Evolutionary conservation across 164 flowering plant genomes (phyloP), one percentile per base, ranked within the genome.

Genomic region (Santalum album): DNA sequence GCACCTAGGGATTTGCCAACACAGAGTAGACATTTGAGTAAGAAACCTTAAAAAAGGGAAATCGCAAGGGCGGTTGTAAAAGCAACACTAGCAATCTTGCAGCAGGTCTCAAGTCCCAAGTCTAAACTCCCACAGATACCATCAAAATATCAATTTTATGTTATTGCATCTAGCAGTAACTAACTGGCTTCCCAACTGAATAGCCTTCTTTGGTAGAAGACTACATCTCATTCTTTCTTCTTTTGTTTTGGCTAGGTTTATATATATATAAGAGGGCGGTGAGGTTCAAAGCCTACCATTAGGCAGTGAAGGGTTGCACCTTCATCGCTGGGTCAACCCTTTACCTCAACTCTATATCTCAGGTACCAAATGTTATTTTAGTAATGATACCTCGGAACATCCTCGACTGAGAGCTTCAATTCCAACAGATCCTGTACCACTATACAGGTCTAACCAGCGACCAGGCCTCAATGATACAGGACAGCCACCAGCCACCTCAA

Each of bases 391-490:
- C 95, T 92, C 82, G 48, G 99, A 81, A 61, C 99, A 92, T 61
- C 99, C 99, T 55, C 99, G 73, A 72, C 99, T 92, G 58, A 92
- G 69, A 25, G 98, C 96, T 78, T 92, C 98, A 68, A 89, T 92
- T 25, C 99, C 99, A 67, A 92, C 99, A 34, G 96, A 92, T 56
- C 99, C 97, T 3, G 99, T 87, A 34, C 97, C 99, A 63, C 99
- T 84, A 54, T 89, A 92, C 73, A 92, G 69, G 67, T 92, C 99
- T 64, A 92, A 75, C 97, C 99, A 92, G 17, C 90, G 84, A 34
- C 99, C 99, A 51, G 99, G 81, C 71, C 90, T 79, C 55, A 92
- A 74, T 51, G 86, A 72, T 58, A 82, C 82, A 64, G 91, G 91
- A 65, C 79, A 78, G 49, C 99, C 99, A 57, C 96, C 91, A 49